Percentiles rank a stretch among this genome's conserved stretches.
These are phyloP conservation scores for Emergomyces pasteurianus DNA, from an alignment of 2,329 filamentous ascomycete genomes.

Conservation along the genomic window DNA sequence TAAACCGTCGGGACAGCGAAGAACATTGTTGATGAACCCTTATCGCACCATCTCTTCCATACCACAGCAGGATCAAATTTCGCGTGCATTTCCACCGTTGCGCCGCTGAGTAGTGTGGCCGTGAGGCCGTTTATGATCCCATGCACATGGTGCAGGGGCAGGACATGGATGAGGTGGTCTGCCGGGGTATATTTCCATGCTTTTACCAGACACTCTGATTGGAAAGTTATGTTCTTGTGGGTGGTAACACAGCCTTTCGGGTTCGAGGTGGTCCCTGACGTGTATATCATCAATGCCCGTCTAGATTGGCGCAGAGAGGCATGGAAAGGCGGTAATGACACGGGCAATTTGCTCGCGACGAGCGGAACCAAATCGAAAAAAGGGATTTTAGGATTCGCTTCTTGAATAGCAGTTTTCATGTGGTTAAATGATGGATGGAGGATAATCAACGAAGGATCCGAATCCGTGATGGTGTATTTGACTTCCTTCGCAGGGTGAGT, in stretches of 20 bases:
- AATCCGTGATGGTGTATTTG: conserved; percentile 31
- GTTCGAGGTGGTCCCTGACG: conserved; percentile 30
- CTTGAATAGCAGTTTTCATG: conserved; percentile 20
- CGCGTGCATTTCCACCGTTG: conserved; percentile 37
- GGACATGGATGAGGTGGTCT: conserved; percentile 38
- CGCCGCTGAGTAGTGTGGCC: conserved; percentile 35
- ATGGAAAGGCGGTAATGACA: conserved; percentile 22
- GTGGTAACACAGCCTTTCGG: conserved; percentile 35
- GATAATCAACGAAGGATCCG: conserved; percentile 31
- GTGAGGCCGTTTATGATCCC: conserved; percentile 40
- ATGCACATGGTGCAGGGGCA: conserved; percentile 41
- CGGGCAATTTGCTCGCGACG: conserved; percentile 8
- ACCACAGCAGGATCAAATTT: conserved; percentile 34
- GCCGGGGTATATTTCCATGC: conserved; percentile 31
- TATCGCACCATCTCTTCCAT: conserved; percentile 36
- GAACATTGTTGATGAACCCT: conserved; percentile 35
- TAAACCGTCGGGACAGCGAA: conserved; percentile 43
- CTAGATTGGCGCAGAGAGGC: conserved; percentile 18
- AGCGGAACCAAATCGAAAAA: conserved; percentile 22
- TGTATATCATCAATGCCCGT: conserved; percentile 33
- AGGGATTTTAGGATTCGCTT: conserved; percentile 17
- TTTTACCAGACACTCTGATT: conserved; percentile 18
- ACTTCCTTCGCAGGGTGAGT: conserved; percentile 32
- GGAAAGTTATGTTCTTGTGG: conserved; percentile 29
- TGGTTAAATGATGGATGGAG: conserved; percentile 29